These are phyloP conservation scores for Keithomyces neogunnii DNA, from an alignment of 2,329 filamentous ascomycete genomes.

Conservation along the genomic window DNA sequence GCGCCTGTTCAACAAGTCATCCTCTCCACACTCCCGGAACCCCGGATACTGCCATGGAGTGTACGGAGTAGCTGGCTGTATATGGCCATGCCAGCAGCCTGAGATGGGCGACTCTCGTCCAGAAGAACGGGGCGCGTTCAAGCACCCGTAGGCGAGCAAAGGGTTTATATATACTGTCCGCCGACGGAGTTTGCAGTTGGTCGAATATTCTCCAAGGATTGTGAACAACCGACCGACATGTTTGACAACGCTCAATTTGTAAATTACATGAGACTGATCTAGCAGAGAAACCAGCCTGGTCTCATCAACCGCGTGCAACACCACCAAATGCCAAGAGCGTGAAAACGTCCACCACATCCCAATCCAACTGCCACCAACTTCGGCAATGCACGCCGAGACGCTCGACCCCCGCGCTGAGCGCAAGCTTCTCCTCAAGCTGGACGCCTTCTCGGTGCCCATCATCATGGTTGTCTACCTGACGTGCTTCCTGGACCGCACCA, in stretches of 20 bases:
- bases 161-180: too few species aligned
- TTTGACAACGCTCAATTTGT: too few species aligned
- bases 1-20: not conserved
- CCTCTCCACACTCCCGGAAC: not conserved
- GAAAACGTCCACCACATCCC: not conserved
- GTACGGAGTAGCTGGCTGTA: not conserved
- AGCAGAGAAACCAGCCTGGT: too few species aligned
- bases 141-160: too few species aligned
- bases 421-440: constrained; percentile 23
- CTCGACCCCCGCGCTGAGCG: constrained; percentile 20
- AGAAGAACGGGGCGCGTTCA: too few species aligned
- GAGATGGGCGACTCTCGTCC: too few species aligned
- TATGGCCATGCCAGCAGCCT: too few species aligned
- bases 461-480: constrained; percentile 48
- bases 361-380: not conserved
- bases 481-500: constrained; percentile 46
- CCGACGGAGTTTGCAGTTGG: too few species aligned
- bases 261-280: too few species aligned
- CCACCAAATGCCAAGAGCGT: not conserved
- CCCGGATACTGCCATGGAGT: not conserved
- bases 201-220: too few species aligned
- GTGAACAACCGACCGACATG: too few species aligned
- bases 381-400: constrained; percentile 9
- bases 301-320: too few species aligned
- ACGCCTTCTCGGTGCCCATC: constrained; percentile 27